Base-by-base conservation (phyloP, 2,329 filamentous ascomycete genomes). In the Neocatenulostroma microsporum region DNA sequence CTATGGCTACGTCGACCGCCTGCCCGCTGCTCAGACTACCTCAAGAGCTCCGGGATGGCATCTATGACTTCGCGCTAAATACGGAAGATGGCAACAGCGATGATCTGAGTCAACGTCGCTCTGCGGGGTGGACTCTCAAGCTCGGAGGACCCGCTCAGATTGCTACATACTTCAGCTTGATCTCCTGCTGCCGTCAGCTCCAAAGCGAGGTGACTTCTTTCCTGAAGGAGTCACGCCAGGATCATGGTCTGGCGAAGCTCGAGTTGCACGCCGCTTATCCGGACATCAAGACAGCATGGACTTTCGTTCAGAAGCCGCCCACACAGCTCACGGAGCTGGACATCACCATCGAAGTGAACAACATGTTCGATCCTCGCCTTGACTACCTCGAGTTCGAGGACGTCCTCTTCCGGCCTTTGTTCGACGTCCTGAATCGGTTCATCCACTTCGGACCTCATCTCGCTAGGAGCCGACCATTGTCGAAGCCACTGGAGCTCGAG, bases 1-100 rank as follows among this genome's bases (percentile, higher is more conserved):
- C 12, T 6, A 29, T 14, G 26, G 12, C 26, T 8, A 5, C 28
- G 13, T 10, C 29, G 10, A 7, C 13, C 23, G 8, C 21, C 8
- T 31, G n/a, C n/a, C n/a, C n/a, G n/a, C n/a, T 40, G 9, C 21
- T 45, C 11, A 14, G n/a, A 4, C 26, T 45, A 2, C 42, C 42
- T 5, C 25, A 31, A 10, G 42, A 45, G 21, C 28, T 45, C 3
- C 40, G 42, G n/a, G 36, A 42, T 14, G 17, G 20, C 20, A 38
- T 45, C 14, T 38, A 32, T 20, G 13, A 13, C 10, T 34, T 40
- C 20, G 41, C 38, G 19, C 25, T 42, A n/a, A 15, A 9, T 26
- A 27, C 17, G 10, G 21, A n/a, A n/a, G n/a, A n/a, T n/a, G n/a
- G n/a, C n/a, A n/a, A n/a, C n/a, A n/a, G n/a, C n/a, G 24, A 21